A percentile compares a stretch with the other conserved stretches of the same genome.
phyloP scores from a whole-genome alignment of 2,329 filamentous ascomycete species.

The Aspergillus carbonarius region DNA sequence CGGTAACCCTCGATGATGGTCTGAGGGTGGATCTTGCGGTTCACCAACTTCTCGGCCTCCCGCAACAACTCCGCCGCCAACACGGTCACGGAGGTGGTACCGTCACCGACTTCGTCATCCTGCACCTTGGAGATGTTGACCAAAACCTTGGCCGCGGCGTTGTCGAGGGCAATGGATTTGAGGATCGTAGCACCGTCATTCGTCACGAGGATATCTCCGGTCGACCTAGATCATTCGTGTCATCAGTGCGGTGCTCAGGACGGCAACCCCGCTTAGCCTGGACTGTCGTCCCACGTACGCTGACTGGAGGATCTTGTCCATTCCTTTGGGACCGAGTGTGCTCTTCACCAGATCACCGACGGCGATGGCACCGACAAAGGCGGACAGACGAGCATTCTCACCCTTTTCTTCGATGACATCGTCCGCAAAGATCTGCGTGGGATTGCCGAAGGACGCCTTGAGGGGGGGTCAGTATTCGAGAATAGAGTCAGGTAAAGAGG shows the following conservation, averaged over 20 bases:
- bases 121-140: slow-evolving; percentile 99
- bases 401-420: slow-evolving; percentile 97
- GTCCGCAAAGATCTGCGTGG: slow-evolving; percentile 97
- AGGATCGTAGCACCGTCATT: slow-evolving; percentile 98
- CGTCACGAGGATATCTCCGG: slow-evolving; percentile 95
- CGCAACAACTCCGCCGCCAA: slow-evolving; percentile 91
- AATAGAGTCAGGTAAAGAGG: slow-evolving; percentile 1
- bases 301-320: slow-evolving; percentile 98
- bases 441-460: slow-evolving; percentile 58
- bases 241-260: slow-evolving; percentile 16
- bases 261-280: slow-evolving; percentile 16
- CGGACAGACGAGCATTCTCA: slow-evolving; percentile 97
- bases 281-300: slow-evolving; percentile 61
- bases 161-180: slow-evolving; percentile 97
- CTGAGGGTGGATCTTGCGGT: slow-evolving; percentile 98
- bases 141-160: slow-evolving; percentile 94
- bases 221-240: slow-evolving; percentile 61
- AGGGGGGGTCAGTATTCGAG: slow-evolving; percentile 12
- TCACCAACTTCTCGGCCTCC: slow-evolving; percentile 94
- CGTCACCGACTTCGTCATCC: slow-evolving; percentile 97
- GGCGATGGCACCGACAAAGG: slow-evolving; percentile 96
- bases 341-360: slow-evolving; percentile 97
- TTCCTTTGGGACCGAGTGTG: slow-evolving; percentile 94
- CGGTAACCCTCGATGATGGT: slow-evolving; percentile 99
- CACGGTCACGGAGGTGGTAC: slow-evolving; percentile 96